These are phyloP conservation scores for Albizia julibrissin DNA, from an alignment of 306 rosid species.

Conservation along the genomic window DNA sequence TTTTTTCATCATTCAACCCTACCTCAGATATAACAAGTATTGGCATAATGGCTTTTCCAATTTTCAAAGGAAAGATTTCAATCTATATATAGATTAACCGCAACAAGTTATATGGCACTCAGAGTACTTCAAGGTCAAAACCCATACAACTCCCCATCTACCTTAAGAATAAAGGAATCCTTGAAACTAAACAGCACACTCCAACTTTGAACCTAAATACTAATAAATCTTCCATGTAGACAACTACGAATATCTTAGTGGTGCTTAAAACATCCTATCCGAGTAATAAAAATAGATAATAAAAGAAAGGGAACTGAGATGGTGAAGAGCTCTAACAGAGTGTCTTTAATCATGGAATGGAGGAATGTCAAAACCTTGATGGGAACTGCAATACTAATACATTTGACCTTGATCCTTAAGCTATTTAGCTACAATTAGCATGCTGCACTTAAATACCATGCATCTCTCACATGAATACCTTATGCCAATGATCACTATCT, in stretches of 20 bases:
- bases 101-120: neutral
- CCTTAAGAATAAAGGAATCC: neutral
- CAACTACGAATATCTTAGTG: neutral
- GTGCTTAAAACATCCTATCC: neutral
- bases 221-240: neutral
- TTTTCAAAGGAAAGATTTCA: neutral
- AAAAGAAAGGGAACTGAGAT: neutral
- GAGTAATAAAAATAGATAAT: neutral
- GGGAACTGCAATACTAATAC: neutral
- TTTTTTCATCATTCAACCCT: neutral
- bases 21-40: neutral
- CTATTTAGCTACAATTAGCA: slow-evolving; percentile 22
- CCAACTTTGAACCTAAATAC: neutral
- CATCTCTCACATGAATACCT: neutral
- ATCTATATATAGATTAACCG: neutral
- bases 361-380: slow-evolving; percentile 14
- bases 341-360: slow-evolving; percentile 1
- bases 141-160: neutral
- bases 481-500: neutral
- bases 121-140: neutral
- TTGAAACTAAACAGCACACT: neutral
- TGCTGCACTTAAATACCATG: slow-evolving; percentile 5
- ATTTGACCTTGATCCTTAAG: neutral
- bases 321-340: neutral
- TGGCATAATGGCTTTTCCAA: neutral